phyloP scores from a whole-genome alignment of 371 early-diverging fungal species.

The Mucor mucedo region DNA sequence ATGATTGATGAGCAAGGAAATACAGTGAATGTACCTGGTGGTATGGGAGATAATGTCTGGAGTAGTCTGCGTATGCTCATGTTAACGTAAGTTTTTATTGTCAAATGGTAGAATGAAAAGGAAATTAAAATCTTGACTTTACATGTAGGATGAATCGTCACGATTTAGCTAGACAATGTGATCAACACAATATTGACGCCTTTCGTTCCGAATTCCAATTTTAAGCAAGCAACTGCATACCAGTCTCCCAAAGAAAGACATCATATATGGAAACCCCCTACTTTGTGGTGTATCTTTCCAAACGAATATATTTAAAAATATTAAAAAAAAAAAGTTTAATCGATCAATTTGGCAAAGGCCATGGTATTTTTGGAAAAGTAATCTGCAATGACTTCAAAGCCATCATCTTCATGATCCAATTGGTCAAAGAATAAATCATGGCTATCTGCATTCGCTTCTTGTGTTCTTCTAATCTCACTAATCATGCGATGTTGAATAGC shows the following conservation, averaged over 20 bases:
- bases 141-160: conserved; percentile 58
- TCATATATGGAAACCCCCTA: conserved; percentile 27
- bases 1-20: conserved; percentile 42
- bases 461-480: conserved; percentile 74
- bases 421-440: conserved; percentile 83
- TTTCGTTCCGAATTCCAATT: conserved; percentile 84
- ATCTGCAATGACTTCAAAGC: conserved; percentile 85
- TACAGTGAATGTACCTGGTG: conserved; percentile 39
- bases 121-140: too few relatives aligned
- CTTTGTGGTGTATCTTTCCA: conserved; percentile 26
- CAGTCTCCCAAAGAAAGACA: conserved; percentile 1
- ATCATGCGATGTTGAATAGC: conserved; percentile 84
- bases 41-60: conserved; percentile 81
- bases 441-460: conserved; percentile 75
- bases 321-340: conserved; percentile 32
- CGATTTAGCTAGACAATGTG: conserved; percentile 74
- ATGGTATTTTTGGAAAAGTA: conserved; percentile 89
- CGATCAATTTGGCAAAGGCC: conserved; percentile 76
- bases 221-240: conserved; percentile 33
- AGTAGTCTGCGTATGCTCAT: conserved; percentile 80
- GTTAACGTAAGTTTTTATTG: conserved; percentile 50
- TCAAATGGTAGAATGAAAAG: too few relatives aligned
- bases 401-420: conserved; percentile 81
- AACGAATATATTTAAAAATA: conserved; percentile 21
- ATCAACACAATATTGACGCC: conserved; percentile 66